A percentile compares a stretch with the other conserved stretches of the same genome.
Conservation (phyloP, 2,329 filamentous ascomycete genomes). For the Fusarium buharicum region DNA sequence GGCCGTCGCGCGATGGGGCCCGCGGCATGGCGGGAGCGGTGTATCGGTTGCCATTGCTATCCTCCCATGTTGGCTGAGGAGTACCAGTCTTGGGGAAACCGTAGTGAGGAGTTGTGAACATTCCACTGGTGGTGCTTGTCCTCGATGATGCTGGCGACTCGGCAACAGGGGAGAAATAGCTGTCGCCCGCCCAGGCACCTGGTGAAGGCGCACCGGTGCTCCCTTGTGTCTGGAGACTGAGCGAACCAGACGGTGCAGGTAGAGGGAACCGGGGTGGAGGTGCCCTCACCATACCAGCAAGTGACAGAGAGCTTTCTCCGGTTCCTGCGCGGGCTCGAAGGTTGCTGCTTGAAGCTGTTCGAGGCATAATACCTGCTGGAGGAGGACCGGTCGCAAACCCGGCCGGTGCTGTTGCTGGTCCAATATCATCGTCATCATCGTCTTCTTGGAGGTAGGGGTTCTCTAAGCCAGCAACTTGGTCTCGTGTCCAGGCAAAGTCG, state of each 20-base stretch:
- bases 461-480: conserved; percentile 72
- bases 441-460: conserved; percentile 82
- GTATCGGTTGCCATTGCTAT: conserved; percentile 82
- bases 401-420: conserved; percentile 51
- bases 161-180: conserved; percentile 89
- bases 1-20: conserved; percentile 80
- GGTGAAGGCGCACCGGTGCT: conserved; percentile 65
- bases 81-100: conserved; percentile 78
- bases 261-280: conserved; percentile 79
- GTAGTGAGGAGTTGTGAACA: conserved; percentile 68
- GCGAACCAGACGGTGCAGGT: conserved; percentile 63
- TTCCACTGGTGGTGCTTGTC: conserved; percentile 78
- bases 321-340: conserved; percentile 81
- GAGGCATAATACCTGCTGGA: conserved; percentile 45
- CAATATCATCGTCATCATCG: conserved; percentile 65
- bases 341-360: conserved; percentile 74
- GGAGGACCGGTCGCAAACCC: conserved; percentile 49
- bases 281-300: conserved; percentile 66
- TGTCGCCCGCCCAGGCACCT: conserved; percentile 72
- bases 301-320: conserved; percentile 71
- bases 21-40: conserved; percentile 89
- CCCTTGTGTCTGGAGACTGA: conserved; percentile 74
- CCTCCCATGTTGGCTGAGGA: conserved; percentile 75
- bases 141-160: conserved; percentile 83
- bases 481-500: conserved; percentile 83